Evolutionary conservation across 202 grass and related monocot genomes (phyloP), one percentile per base, ranked within the genome.

Genomic region (Setaria italica): DNA sequence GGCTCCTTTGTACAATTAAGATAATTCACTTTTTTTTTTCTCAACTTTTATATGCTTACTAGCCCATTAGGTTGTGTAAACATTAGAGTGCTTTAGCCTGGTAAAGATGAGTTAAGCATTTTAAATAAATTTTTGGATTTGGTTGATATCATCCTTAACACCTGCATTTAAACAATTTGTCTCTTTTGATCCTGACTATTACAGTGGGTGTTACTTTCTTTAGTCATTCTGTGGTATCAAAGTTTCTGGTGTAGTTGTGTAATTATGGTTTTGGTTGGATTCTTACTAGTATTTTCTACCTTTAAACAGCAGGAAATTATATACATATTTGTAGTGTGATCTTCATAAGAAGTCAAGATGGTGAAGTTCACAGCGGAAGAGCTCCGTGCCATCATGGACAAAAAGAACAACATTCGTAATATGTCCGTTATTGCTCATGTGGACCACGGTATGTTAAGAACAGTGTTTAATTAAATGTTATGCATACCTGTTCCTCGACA

Each of bases 301-400:
- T 72, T 82, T 21, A 10, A 68, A 85, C 25, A 42, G 30, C 48
- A 80, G 72, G 83, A 62, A 81, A 67, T 78, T 53, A 19, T 33
- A 73, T 32, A 10, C 43, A 10, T 10, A 49, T 88, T 77, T 72
- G 59, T 70, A 11, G 33, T 45, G 50, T 80, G 80, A 92, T 62
- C 39, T 74, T 75, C 45, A 69, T 84, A 74, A 80, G 50, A 34
- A 86, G 87, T 81, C 90, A 91, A 92, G 78, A 95, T 92, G 93
- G 90, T 95, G 81, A 95, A 92, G 90, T 95, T 95, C 84, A 95
- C 90, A 20, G 90, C n/a, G 7, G 88, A 95, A 64, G 86, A 85
- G 86, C 84, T 95, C 65, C 90, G 93, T 11, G 48, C 57, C 7
- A 92, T 90, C 19, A 94, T 94, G 90, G 90, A 94, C 85, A 76